phyloP scores from a whole-genome alignment of 495 filamentous ascomycete species.

The Hypoxylon fragiforme region DNA sequence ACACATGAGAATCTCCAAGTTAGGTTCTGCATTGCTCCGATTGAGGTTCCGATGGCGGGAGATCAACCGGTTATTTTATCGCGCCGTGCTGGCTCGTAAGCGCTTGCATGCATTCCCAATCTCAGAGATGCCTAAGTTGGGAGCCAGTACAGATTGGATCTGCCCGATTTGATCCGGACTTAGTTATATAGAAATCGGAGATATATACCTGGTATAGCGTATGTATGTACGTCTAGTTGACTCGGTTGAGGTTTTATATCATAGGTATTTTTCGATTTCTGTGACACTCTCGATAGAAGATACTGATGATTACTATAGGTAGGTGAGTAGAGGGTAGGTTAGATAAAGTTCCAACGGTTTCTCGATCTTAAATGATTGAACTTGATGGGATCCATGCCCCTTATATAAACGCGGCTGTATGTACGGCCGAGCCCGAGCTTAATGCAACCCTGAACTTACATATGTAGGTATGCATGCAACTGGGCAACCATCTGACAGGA shows the following conservation, averaged over 20 bases:
- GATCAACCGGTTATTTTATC: constrained; percentile 21
- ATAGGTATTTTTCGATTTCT: too few species aligned
- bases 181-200: constrained; percentile 12
- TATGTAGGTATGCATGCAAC: too few species aligned
- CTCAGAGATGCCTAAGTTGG: constrained; percentile 1
- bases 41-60: constrained; percentile 30
- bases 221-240: too few species aligned
- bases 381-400: too few species aligned
- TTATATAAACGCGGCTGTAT: neutral
- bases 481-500: too few species aligned
- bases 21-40: constrained; percentile 27
- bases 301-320: too few species aligned
- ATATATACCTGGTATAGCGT: constrained; percentile 23
- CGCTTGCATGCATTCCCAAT: constrained; percentile 24
- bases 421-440: constrained; percentile 3
- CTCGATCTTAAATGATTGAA: too few species aligned
- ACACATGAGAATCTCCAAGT: constrained; percentile 20
- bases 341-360: too few species aligned
- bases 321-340: too few species aligned
- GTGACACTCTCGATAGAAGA: too few species aligned
- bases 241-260: too few species aligned
- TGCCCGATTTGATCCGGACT: constrained; percentile 12
- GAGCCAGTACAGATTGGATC: constrained; percentile 20
- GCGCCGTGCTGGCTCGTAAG: constrained; percentile 16
- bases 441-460: too few species aligned